Evolutionary conservation across 139 green algal species (phyloP), one percentile per base, ranked within the genome.

Genomic region (Pseudopediastrum boryanum): DNA sequence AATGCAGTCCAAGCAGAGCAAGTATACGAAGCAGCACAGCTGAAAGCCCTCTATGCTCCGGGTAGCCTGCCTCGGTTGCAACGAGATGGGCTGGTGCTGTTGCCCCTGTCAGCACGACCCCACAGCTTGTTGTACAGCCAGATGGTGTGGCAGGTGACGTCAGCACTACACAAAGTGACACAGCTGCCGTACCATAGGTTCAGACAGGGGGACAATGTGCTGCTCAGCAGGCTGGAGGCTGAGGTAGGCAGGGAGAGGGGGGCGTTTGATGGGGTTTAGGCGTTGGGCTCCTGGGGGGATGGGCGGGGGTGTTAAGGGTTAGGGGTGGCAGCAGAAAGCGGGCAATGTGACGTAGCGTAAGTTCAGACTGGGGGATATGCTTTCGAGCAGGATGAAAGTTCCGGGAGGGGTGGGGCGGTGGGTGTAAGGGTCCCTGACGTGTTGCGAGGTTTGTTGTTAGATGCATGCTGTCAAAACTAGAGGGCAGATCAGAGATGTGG

Each of bases 111-210:
- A 44, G 82, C 77, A 4, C 27, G 6, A 19, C 50, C 64, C 12
- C 56, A 48, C 23, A 70, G 74, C 16, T 66, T 76, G 31, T 58
- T 89, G 67, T 89, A 85, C 82, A 74, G 81, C 48, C 78, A 27
- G 54, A 58, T 61, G 12, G 64, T 90, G 31, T 90, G 82, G 82
- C 72, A 58, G 36, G 85, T n/a, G n/a, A n/a, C n/a, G n/a, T n/a
- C n/a, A n/a, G n/a, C n/a, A 56, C 10, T 39, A 44, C 58, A 25
- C n/a, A 42, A 46, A 9, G 5, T 8, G 31, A n/a, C 54, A 25
- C 9, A 61, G 36, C 69, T 92, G 62, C 86, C 88, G 23, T 85
- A 91, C 61, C 87, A 92, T 59, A 65, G 78, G 43, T 93, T 91
- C 71, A 63, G 71, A 12, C 56, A 72, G 2, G 88, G 88, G 0